Base-by-base conservation (phyloP, 441 rosid species). In the Pelargonium myrrhifolium region DNA sequence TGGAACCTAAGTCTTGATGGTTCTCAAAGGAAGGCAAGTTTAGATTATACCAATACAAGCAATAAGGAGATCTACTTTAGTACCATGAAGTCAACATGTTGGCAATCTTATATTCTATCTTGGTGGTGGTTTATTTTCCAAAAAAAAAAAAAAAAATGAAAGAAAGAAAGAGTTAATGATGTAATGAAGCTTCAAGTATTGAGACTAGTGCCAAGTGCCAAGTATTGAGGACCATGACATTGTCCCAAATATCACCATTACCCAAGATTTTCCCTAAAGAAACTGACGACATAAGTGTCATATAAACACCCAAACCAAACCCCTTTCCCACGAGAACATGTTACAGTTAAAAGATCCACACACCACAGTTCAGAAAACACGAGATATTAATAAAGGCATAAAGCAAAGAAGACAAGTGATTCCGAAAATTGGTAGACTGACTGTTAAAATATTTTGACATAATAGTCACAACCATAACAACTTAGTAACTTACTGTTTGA, bases 401-500 rank as follows among this genome's bases (percentile, higher is more conserved):
- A n/a, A n/a, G n/a, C 51, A 45, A 40, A 2, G 45, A 40, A 40
- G 45, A 40, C 11, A 28, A 28, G 35, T 40, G 11, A 40, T 7
- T 40, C 45, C 45, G 7, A 40, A 10, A 40, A 40, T 40, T 40
- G 9, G 45, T 2, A 40, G 45, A 40, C 9, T 40, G 45, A 40
- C 45, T 7, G 45, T 40, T 40, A 40, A 6, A 1, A 40, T 10
- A 40, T 40, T 7, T 40, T 7, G 45, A 40, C 10, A 40, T 12
- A 22, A 24, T 4, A 28, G 28, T 42, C 26, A 64, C 18, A 20
- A 40, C 65, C 26, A 51, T 0, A 53, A 15, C 9, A 20, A 9
- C 64, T 82, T 80, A 84, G 88, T 82, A 20, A 9, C 63, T 82
- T 80, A 86, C 90, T 82, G 43, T 84, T 74, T 26, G 84, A 63